phyloP scores from a whole-genome alignment of 164 flowering plant genomes.

The Dillenia suffruticosa region DNA sequence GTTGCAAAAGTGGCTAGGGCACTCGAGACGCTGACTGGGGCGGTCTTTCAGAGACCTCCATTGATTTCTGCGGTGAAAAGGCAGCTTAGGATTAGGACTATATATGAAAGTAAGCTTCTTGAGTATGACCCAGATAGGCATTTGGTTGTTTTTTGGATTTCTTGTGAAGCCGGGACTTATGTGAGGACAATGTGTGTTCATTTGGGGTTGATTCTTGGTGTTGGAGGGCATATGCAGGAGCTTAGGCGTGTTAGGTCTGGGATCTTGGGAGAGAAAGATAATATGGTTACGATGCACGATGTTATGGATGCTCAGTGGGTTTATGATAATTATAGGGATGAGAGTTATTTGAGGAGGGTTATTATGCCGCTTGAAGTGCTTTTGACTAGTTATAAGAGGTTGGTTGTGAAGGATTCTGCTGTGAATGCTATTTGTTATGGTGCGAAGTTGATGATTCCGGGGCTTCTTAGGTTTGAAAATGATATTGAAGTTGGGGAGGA shows the following conservation, averaged over 20 bases:
- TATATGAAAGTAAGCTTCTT: conserved; percentile 72
- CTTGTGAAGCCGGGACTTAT: conserved; percentile 84
- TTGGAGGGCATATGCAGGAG: conserved; percentile 86
- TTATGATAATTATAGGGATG: conserved; percentile 62
- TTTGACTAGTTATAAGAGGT: conserved; percentile 69
- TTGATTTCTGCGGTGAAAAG: conserved; percentile 72
- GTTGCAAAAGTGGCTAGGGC: conserved; percentile 59
- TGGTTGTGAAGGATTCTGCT: conserved; percentile 83
- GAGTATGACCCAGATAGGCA: conserved; percentile 64
- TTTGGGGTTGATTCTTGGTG: conserved; percentile 70
- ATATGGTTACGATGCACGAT: conserved; percentile 84
- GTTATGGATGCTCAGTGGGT: conserved; percentile 77
- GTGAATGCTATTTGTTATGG: conserved; percentile 87
- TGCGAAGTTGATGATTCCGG: conserved; percentile 81
- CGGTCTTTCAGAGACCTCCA: conserved; percentile 71
- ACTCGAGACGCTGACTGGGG: conserved; percentile 65
- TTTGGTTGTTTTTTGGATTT: conserved; percentile 79
- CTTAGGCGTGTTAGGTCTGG: conserved; percentile 75
- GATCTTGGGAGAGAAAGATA: conserved; percentile 70
- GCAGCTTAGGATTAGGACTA: conserved; percentile 68
- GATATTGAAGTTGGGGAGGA: conserved; percentile 72
- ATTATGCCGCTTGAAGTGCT: conserved; percentile 72
- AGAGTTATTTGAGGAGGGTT: conserved; percentile 59
- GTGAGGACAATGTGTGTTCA: conserved; percentile 76
- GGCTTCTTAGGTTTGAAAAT: conserved; percentile 75